phyloP scores from a whole-genome alignment of 805 yeast genomes.

The Candida verbasci region DNA sequence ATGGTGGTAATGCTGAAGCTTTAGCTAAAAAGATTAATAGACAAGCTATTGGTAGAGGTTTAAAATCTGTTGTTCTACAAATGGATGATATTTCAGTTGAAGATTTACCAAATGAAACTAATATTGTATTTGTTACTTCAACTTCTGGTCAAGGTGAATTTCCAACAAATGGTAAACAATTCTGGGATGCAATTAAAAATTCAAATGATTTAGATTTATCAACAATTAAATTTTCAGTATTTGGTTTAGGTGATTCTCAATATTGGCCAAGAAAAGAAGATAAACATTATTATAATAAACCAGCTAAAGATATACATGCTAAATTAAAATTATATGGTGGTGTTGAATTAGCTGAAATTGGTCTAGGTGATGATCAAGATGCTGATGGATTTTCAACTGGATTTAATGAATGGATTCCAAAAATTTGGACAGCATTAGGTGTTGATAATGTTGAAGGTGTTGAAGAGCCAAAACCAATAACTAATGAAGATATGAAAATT shows the following conservation, averaged over 20 bases:
- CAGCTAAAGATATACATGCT: slow-evolving; percentile 67
- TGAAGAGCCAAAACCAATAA: slow-evolving; percentile 85
- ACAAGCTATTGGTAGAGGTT: slow-evolving; percentile 77
- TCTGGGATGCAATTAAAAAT: slow-evolving; percentile 68
- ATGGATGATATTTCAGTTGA: slow-evolving; percentile 73
- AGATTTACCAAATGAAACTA: slow-evolving; percentile 66
- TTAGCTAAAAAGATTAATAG: slow-evolving; percentile 75
- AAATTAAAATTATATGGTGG: slow-evolving; percentile 71
- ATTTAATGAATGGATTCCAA: slow-evolving; percentile 81
- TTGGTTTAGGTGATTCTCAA: slow-evolving; percentile 77
- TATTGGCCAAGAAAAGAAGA: slow-evolving; percentile 99
- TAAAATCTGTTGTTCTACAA: slow-evolving; percentile 59
- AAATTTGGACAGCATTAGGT: slow-evolving; percentile 83
- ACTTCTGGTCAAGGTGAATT: slow-evolving; percentile 88
- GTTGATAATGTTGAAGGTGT: slow-evolving; percentile 77
- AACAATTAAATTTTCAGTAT: slow-evolving; percentile 53
- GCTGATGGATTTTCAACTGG: slow-evolving; percentile 94
- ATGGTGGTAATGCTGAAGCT: slow-evolving; percentile 83
- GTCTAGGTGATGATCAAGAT: slow-evolving; percentile 95
- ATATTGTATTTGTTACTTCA: slow-evolving; percentile 64
- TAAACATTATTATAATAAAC: slow-evolving; percentile 89
- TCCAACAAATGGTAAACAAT: slow-evolving; percentile 74
- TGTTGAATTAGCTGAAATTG: slow-evolving; percentile 65
- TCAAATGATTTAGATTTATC: slow-evolving; percentile 64
- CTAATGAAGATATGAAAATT: slow-evolving; percentile 93